Evolutionary conservation across 2,329 filamentous ascomycete genomes (phyloP).

Genomic region (Beauveria sp.): DNA sequence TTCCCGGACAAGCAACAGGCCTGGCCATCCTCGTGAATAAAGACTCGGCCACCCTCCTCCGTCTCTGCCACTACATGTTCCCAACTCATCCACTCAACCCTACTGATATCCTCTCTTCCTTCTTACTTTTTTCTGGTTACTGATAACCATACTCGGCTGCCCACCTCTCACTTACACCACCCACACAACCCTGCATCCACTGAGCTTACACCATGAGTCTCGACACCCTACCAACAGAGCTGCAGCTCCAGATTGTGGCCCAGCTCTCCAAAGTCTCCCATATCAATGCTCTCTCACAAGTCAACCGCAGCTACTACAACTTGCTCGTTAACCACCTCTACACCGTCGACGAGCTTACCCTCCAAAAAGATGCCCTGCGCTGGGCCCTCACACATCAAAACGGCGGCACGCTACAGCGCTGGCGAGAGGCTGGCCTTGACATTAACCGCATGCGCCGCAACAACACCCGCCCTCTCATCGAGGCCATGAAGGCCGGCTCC

Average conservation of each 20-base stretch:
- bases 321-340: conserved; percentile 9
- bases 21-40: background rate
- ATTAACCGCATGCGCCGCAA: conserved; percentile 7
- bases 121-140: background rate
- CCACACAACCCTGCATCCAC: background rate
- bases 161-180: background rate
- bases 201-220: conserved; percentile 5
- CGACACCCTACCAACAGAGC: conserved; percentile 6
- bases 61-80: background rate
- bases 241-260: conserved; percentile 6
- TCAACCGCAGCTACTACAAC: conserved; percentile 7
- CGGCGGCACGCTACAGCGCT: conserved; percentile 5
- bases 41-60: conserved; percentile 3
- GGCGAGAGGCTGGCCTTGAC: conserved; percentile 6
- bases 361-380: conserved; percentile 8
- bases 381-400: conserved; percentile 8
- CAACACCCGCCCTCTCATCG: conserved; percentile 1
- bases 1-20: background rate
- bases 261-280: conserved; percentile 3
- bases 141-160: background rate
- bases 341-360: conserved; percentile 8
- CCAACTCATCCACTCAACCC: background rate
- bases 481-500: conserved; percentile 7
- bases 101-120: background rate
- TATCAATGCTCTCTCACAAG: conserved; percentile 7